A percentile compares a stretch with the other conserved stretches of the same genome.
Evolutionary conservation across 257 asterid species (phyloP).

Genomic region (Solanum clarkiae): DNA sequence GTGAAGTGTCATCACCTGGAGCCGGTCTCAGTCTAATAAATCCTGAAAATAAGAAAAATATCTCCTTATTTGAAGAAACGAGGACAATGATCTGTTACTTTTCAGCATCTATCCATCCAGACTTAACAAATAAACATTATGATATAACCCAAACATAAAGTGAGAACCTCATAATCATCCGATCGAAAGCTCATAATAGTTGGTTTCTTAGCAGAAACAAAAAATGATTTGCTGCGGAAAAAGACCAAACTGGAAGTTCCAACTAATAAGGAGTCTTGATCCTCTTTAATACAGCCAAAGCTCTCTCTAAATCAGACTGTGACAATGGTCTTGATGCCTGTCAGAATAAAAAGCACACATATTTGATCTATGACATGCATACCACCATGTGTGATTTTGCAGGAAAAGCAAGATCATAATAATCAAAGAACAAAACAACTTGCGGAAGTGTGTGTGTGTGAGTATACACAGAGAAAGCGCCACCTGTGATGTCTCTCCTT

Average conservation of each 20-base stretch:
- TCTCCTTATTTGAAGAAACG: background rate
- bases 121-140: background rate
- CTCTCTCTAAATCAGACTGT: conserved; percentile 8
- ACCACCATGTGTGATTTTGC: background rate
- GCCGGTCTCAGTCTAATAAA: background rate
- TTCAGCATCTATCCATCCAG: background rate
- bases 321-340: conserved; percentile 16
- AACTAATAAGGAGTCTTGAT: background rate
- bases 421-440: background rate
- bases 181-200: background rate
- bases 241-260: no score
- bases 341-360: background rate
- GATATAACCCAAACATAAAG: background rate
- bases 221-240: no score
- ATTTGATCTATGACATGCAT: background rate
- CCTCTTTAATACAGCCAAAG: conserved; percentile 1
- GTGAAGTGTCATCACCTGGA: background rate
- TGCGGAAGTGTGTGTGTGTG: background rate
- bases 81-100: background rate
- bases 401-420: background rate
- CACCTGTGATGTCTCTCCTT: conserved; percentile 1
- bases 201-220: background rate
- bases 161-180: conserved; percentile 7
- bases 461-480: background rate
- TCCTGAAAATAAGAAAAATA: background rate